These are phyloP conservation scores for Erythrobasidium hasegawianum DNA, from an alignment of 1,284 basidiomycete genomes.

Conservation along the genomic window DNA sequence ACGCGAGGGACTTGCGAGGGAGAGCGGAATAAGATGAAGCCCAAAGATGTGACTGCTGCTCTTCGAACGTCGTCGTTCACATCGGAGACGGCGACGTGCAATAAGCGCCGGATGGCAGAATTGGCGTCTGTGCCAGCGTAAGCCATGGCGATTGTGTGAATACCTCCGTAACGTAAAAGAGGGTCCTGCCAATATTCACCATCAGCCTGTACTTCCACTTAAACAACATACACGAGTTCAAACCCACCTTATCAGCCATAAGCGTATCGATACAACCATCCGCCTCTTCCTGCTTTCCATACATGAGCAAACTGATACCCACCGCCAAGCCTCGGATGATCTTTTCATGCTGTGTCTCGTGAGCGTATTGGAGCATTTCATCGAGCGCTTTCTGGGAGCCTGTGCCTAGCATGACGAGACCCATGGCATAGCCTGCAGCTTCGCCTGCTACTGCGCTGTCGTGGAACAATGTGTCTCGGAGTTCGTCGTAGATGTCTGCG, in stretches of 20 bases:
- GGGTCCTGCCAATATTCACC: constrained; percentile 68
- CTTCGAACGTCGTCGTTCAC: constrained; percentile 92
- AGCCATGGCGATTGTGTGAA: constrained; percentile 88
- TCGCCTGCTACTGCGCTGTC: constrained; percentile 93
- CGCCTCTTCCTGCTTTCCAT: constrained; percentile 84
- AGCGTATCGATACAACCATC: constrained; percentile 70
- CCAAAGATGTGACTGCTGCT: constrained; percentile 87
- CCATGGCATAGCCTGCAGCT: constrained; percentile 91
- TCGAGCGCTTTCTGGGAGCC: constrained; percentile 72
- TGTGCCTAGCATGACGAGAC: constrained; percentile 89
- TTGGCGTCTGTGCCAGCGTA: constrained; percentile 94
- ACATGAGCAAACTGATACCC: constrained; percentile 83
- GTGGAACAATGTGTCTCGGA: constrained; percentile 80
- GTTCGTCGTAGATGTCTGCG: constrained; percentile 78
- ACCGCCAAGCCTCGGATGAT: constrained; percentile 91
- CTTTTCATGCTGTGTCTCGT: constrained; percentile 96
- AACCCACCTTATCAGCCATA: constrained; percentile 77
- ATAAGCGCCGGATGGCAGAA: constrained; percentile 76
- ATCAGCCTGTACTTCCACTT: too few species aligned
- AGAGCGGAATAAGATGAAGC: constrained; percentile 93
- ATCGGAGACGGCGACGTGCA: constrained; percentile 94
- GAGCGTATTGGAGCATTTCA: constrained; percentile 90
- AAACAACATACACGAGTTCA: too few species aligned
- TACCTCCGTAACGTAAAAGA: constrained; percentile 89
- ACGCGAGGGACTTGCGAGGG: constrained; percentile 80